A percentile compares a stretch with the other conserved stretches of the same genome.
phyloP scores from a whole-genome alignment of 2,329 filamentous ascomycete genomes.

The Chrysosporium queenslandicum region DNA sequence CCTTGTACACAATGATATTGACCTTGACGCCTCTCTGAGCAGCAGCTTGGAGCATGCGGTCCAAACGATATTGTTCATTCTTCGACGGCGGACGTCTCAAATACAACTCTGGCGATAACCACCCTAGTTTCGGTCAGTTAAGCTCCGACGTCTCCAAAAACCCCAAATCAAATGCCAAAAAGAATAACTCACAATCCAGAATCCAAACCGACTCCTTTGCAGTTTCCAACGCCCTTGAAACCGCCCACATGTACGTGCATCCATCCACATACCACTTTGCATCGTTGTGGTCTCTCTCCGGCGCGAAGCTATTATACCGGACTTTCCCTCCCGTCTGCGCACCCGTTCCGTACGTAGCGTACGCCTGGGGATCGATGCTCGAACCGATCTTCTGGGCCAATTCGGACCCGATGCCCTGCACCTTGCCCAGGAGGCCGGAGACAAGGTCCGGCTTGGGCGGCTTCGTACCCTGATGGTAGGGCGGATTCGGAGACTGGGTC shows the following conservation, averaged over 20 bases:
- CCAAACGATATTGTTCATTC: slow-evolving; percentile 77
- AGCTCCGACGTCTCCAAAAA: slow-evolving; percentile 36
- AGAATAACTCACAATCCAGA: slow-evolving; percentile 60
- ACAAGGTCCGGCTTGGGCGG: slow-evolving; percentile 30
- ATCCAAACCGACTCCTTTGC: slow-evolving; percentile 94
- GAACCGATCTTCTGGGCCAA: slow-evolving; percentile 42
- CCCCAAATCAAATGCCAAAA: slow-evolving; percentile 48
- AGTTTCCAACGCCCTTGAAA: slow-evolving; percentile 77
- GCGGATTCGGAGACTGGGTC: slow-evolving; percentile 23
- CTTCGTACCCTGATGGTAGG: slow-evolving; percentile 27
- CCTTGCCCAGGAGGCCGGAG: slow-evolving; percentile 45
- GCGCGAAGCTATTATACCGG: slow-evolving; percentile 84
- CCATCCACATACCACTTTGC: slow-evolving; percentile 98
- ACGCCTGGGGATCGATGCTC: slow-evolving; percentile 40
- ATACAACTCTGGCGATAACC: slow-evolving; percentile 82
- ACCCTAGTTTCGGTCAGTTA: slow-evolving; percentile 69
- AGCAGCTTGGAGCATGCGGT: slow-evolving; percentile 74
- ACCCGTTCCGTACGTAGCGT: slow-evolving; percentile 34
- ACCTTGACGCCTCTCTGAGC: slow-evolving; percentile 93
- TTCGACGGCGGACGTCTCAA: slow-evolving; percentile 71
- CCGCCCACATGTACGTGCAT: slow-evolving; percentile 89
- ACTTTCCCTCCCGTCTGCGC: slow-evolving; percentile 58
- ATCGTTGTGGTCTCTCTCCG: slow-evolving; percentile 71
- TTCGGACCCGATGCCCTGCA: slow-evolving; percentile 44
- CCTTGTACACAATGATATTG: slow-evolving; percentile 86